Base-by-base conservation (phyloP, 208 protist genomes). In the Leishmania tarentolae region DNA sequence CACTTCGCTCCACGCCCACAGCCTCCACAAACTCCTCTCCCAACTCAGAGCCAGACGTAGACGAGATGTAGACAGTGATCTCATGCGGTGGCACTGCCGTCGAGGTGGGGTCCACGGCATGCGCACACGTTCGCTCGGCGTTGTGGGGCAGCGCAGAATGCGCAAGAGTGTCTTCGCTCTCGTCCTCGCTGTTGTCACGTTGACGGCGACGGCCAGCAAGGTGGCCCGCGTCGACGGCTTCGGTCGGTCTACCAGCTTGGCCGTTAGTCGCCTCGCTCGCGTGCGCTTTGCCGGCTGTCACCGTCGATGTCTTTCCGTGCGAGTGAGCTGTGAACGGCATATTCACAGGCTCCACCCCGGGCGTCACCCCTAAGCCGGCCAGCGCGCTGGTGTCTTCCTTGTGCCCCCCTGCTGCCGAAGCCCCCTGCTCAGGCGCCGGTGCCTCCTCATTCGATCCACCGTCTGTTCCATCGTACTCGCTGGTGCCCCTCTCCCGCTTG, bases 151-250 rank as follows among this genome's bases (percentile, higher is more conserved):
- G 40, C 42, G 21, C 68, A 37, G 40, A 15, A 52, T n/a, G 68
- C 44, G 44, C 17, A 40, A 4, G 44, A 73, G 24, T 17, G 0
- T 21, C 68, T 73, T 31, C 42, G 28, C 9, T 37, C 46, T 71
- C 63, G 21, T 70, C 75, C 5, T 75, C 80, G n/a, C 73, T 52
- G 0, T 53, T 37, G 0, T 76, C 74, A 13, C 80, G 80, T 15
- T 61, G 75, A 53, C 80, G 80, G 47, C 80, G 80, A n/a, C 57
- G 80, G 46, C 80, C 47, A 17, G 73, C 74, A 42, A 80, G 35
- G 15, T 56, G 71, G 46, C 42, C 31, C 9, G 11, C 57, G 57
- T 52, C 42, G 68, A 52, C 28, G 68, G 28, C 68, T 53, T 53
- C 68, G 68, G 42, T 73, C 42, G 42, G 24, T 35, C 44, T 9